Evolutionary conservation across 192 early-diverging fungal species (phyloP).

Genomic region (Martensiomyces pterosporus): DNA sequence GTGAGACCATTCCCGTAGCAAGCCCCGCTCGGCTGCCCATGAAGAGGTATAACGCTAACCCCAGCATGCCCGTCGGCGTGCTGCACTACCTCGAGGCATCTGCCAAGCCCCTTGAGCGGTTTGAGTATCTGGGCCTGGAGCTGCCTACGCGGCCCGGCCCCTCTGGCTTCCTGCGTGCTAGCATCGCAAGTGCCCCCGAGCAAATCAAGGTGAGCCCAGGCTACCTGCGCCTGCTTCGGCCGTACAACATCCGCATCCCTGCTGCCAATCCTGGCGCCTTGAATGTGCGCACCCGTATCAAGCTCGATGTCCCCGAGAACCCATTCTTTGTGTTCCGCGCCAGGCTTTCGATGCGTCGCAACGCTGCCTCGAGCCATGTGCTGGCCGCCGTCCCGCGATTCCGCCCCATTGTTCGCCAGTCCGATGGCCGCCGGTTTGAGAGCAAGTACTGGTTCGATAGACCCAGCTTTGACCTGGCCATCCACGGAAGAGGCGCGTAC

Average conservation of each 20-base stretch:
- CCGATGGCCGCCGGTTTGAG: slow-evolving; percentile 41
- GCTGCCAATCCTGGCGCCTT: neutral
- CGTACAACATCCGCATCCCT: slow-evolving; percentile 7
- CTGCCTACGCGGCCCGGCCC: slow-evolving; percentile 5
- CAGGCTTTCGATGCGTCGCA: slow-evolving; percentile 14
- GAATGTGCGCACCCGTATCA: slow-evolving; percentile 30
- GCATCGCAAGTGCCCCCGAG: neutral
- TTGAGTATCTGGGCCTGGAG: slow-evolving; percentile 28
- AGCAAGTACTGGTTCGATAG: slow-evolving; percentile 46
- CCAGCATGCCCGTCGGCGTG: slow-evolving; percentile 7
- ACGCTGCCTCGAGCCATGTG: neutral
- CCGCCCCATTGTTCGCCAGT: slow-evolving; percentile 33
- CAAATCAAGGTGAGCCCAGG: slow-evolving; percentile 9
- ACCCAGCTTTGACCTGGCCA: slow-evolving; percentile 26
- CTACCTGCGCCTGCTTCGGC: slow-evolving; percentile 9
- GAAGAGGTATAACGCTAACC: slow-evolving; percentile 10
- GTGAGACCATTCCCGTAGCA: slow-evolving; percentile 13
- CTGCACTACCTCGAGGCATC: slow-evolving; percentile 29
- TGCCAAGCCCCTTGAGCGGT: slow-evolving; percentile 1
- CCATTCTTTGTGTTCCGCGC: slow-evolving; percentile 45
- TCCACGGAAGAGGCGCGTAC: slow-evolving; percentile 51
- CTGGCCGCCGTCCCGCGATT: slow-evolving; percentile 11
- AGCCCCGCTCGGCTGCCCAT: slow-evolving; percentile 23
- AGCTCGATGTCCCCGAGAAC: slow-evolving; percentile 38
- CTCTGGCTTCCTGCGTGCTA: slow-evolving; percentile 24